A percentile compares a stretch with the other conserved stretches of the same genome.
Conservation (phyloP, 2,329 filamentous ascomycete species). For the Beauveria bassiana region DNA sequence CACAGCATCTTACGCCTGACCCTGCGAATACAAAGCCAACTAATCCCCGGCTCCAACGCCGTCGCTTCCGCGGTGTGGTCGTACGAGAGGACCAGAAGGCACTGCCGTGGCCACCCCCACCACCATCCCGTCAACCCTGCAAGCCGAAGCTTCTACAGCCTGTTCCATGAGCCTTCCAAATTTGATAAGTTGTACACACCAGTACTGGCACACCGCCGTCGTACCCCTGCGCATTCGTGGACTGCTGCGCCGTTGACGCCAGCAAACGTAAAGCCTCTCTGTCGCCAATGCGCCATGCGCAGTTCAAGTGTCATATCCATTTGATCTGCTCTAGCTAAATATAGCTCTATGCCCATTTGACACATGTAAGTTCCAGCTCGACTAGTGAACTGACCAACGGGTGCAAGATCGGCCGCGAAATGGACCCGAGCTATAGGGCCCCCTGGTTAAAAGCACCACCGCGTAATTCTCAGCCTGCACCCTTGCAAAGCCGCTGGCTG, state of each 20-base stretch:
- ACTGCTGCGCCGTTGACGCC: background rate
- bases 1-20: slow-evolving; percentile 7
- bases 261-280: background rate
- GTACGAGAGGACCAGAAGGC: background rate
- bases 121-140: background rate
- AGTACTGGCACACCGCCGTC: background rate
- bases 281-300: background rate
- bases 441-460: background rate
- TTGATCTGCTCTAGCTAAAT: background rate
- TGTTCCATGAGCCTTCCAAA: slow-evolving; percentile 7
- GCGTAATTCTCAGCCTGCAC: background rate
- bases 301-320: background rate
- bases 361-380: background rate
- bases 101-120: background rate
- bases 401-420: background rate
- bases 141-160: slow-evolving; percentile 4
- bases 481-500: background rate
- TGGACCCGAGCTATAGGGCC: background rate
- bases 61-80: background rate
- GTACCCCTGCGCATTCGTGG: background rate
- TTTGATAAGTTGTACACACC: background rate
- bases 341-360: background rate
- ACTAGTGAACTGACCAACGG: background rate
- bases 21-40: background rate
- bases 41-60: slow-evolving; percentile 1